Conservation (phyloP, 2,329 filamentous ascomycete species). For the Fusarium siculi region DNA sequence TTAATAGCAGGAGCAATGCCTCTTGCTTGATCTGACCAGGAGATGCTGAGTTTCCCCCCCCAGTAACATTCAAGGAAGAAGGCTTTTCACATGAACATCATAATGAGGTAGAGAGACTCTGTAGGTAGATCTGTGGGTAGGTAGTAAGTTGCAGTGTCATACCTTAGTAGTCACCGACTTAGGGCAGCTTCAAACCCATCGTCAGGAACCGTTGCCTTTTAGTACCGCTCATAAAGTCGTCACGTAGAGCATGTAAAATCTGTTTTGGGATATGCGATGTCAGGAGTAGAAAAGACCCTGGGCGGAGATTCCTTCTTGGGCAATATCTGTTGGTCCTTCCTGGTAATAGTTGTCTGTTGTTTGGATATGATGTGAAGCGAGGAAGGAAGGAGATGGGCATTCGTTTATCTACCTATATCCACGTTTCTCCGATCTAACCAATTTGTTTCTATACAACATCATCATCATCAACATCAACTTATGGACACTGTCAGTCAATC, state of each 20-base stretch:
- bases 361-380: conserved; percentile 11
- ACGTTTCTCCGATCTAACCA: conserved; percentile 1
- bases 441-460: not conserved
- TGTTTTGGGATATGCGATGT: conserved; percentile 13
- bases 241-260: not conserved
- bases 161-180: not conserved
- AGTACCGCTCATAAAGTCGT: conserved; percentile 25
- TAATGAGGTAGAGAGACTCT: not conserved
- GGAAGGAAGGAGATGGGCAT: conserved; percentile 8
- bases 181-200: not conserved
- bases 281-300: not conserved
- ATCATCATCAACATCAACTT: not conserved
- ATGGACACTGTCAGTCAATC: not conserved
- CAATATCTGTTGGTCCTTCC: not conserved
- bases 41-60: conserved; percentile 15
- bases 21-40: conserved; percentile 12
- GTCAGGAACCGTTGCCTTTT: not conserved
- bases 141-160: not conserved
- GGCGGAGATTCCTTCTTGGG: conserved; percentile 21
- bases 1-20: conserved; percentile 1
- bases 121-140: not conserved
- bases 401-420: conserved; percentile 33
- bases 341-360: not conserved
- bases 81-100: conserved; percentile 2
- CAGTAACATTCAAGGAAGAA: conserved; percentile 3